Evolutionary conservation across 768 basidiomycete genomes (phyloP).

Genomic region (Russula brevipes): DNA sequence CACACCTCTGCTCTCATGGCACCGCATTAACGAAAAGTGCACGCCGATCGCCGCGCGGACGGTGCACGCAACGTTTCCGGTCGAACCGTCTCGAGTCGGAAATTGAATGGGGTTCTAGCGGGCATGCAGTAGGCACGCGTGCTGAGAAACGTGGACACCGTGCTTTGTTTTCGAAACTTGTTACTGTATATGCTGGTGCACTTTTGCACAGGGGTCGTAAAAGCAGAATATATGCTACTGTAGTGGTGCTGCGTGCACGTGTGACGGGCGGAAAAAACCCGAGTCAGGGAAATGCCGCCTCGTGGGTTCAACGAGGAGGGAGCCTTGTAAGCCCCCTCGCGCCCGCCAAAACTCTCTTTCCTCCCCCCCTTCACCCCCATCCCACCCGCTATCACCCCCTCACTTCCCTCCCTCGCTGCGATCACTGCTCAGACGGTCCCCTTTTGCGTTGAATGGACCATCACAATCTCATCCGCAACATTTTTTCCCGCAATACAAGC

Average conservation of each 20-base stretch:
- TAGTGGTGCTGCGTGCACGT: too few species aligned
- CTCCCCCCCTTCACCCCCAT: background rate
- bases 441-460: constrained; percentile 20
- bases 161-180: background rate
- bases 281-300: constrained; percentile 20
- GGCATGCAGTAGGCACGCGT: background rate
- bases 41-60: background rate
- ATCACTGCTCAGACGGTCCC: constrained; percentile 7
- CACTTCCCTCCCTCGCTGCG: background rate
- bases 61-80: background rate
- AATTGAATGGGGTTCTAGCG: background rate
- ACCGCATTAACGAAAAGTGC: background rate
- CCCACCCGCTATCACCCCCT: background rate
- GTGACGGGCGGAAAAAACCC: constrained; percentile 14
- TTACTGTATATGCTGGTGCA: too few species aligned
- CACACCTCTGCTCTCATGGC: too few species aligned
- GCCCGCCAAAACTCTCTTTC: background rate
- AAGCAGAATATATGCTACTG: background rate
- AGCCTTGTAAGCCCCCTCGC: too few species aligned
- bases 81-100: background rate
- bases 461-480: constrained; percentile 24
- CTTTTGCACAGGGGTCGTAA: background rate
- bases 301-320: constrained; percentile 25
- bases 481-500: constrained; percentile 26
- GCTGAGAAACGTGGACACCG: background rate